These are phyloP conservation scores for Afroboletus lepidellus DNA, from an alignment of 1,284 basidiomycete species.

Conservation along the genomic window DNA sequence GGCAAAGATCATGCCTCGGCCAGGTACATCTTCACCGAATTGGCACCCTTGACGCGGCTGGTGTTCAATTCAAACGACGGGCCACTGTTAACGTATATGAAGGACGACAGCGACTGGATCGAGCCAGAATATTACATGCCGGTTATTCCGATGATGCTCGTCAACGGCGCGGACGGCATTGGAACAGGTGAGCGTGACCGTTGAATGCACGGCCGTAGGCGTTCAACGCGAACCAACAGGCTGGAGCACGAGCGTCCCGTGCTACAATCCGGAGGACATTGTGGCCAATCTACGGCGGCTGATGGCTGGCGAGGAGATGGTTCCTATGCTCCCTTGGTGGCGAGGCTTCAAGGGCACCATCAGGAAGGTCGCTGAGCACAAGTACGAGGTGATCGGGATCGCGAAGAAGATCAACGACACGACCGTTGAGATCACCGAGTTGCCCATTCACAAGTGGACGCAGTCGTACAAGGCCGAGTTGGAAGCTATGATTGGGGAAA, in stretches of 20 bases:
- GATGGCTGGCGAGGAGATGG: slow-evolving; percentile 84
- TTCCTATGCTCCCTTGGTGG: slow-evolving; percentile 96
- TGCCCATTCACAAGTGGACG: slow-evolving; percentile 97
- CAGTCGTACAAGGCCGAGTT: slow-evolving; percentile 89
- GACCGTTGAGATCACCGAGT: slow-evolving; percentile 92
- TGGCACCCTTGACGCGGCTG: slow-evolving; percentile 74
- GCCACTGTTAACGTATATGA: slow-evolving; percentile 77
- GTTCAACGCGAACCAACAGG: slow-evolving; percentile 45
- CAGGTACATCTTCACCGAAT: slow-evolving; percentile 94
- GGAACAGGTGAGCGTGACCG: slow-evolving; percentile 72
- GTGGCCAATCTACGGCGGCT: slow-evolving; percentile 85
- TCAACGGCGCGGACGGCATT: slow-evolving; percentile 98
- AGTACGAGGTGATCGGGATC: slow-evolving; percentile 83
- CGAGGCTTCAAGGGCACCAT: slow-evolving; percentile 92
- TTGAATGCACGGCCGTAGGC: slow-evolving; percentile 1
- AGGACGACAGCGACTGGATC: slow-evolving; percentile 86
- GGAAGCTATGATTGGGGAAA: slow-evolving; percentile 76
- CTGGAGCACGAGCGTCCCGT: slow-evolving; percentile 94
- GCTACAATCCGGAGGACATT: slow-evolving; percentile 92
- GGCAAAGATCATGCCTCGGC: slow-evolving; percentile 96
- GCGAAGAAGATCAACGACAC: slow-evolving; percentile 80
- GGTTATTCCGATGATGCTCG: slow-evolving; percentile 82
- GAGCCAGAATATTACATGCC: slow-evolving; percentile 98
- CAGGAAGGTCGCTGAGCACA: slow-evolving; percentile 78
- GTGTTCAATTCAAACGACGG: slow-evolving; percentile 89